Evolutionary conservation across 2,329 filamentous ascomycete species (phyloP).

Genomic region (Fusarium haematococcum): DNA sequence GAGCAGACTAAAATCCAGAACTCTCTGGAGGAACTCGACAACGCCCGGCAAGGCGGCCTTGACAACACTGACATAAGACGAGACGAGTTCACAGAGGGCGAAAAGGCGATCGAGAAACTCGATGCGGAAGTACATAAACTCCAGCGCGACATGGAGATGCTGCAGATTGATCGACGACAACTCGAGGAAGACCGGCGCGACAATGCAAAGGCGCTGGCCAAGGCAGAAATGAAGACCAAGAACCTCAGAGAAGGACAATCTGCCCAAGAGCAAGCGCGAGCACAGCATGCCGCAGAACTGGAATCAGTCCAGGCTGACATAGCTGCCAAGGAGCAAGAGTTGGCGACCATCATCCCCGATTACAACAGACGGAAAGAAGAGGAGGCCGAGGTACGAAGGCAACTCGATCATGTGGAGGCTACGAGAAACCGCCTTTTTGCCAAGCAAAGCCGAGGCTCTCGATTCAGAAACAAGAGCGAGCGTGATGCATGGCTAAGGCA

Average conservation of each 20-base stretch:
- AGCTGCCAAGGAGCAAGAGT: constrained; percentile 78
- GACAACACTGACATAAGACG: constrained; percentile 87
- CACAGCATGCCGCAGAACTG: constrained; percentile 78
- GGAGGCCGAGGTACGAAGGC: constrained; percentile 76
- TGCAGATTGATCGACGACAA: constrained; percentile 86
- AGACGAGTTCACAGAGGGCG: constrained; percentile 79
- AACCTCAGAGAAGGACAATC: constrained; percentile 85
- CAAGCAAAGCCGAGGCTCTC: constrained; percentile 89
- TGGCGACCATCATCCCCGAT: constrained; percentile 79
- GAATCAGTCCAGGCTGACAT: constrained; percentile 80
- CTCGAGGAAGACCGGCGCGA: constrained; percentile 92
- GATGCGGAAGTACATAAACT: constrained; percentile 84
- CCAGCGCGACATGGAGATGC: constrained; percentile 84
- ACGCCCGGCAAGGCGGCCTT: constrained; percentile 81
- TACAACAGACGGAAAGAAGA: constrained; percentile 80
- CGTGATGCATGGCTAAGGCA: constrained; percentile 84
- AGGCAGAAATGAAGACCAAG: constrained; percentile 87
- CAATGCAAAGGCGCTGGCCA: constrained; percentile 81
- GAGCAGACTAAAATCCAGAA: constrained; percentile 85
- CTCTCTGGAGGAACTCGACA: constrained; percentile 85
- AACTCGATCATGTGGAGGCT: constrained; percentile 81
- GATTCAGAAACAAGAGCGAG: constrained; percentile 89
- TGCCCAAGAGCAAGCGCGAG: constrained; percentile 77
- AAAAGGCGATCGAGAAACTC: constrained; percentile 81
- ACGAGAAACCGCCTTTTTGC: constrained; percentile 83